Evolutionary conservation across 768 basidiomycete species (phyloP).

Genomic region (Auricularia auricula-judae): DNA sequence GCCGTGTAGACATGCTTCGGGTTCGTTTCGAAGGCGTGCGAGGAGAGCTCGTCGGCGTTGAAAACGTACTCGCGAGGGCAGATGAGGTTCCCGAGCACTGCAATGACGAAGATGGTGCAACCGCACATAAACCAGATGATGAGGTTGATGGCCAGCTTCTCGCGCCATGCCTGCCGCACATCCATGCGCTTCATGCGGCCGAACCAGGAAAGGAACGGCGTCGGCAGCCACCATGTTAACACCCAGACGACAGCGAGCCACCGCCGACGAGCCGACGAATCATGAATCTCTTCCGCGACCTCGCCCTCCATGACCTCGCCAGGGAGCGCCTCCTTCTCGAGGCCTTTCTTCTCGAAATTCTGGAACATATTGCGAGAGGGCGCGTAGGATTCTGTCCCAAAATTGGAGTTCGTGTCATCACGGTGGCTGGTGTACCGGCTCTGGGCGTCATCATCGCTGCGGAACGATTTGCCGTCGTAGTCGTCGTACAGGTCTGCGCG

Average conservation of each 20-base stretch:
- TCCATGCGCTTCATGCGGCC: conserved; percentile 94
- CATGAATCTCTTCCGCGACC: conserved; percentile 78
- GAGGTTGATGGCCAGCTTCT: conserved; percentile 90
- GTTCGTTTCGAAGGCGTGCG: conserved; percentile 49
- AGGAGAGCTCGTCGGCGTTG: conserved; percentile 60
- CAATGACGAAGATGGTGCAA: conserved; percentile 88
- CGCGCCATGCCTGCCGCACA: conserved; percentile 92
- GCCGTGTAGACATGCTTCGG: conserved; percentile 72
- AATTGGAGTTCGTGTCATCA: conserved; percentile 69
- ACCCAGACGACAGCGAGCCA: conserved; percentile 87
- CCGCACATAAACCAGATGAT: conserved; percentile 92
- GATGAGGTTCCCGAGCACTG: conserved; percentile 74
- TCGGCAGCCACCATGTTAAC: conserved; percentile 88
- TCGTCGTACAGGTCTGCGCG: conserved; percentile 64
- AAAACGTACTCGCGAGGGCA: conserved; percentile 94
- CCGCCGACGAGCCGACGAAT: conserved; percentile 63
- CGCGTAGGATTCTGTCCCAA: conserved; percentile 88
- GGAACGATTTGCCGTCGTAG: conserved; percentile 61
- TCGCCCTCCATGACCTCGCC: conserved; percentile 83
- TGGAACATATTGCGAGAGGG: conserved; percentile 96
- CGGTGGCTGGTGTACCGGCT: conserved; percentile 68
- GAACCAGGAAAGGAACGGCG: conserved; percentile 48
- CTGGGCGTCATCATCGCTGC: conserved; percentile 69
- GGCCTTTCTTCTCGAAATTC: conserved; percentile 58
- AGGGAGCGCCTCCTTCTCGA: conserved; percentile 76